phyloP scores from a whole-genome alignment of 768 basidiomycete genomes.

The Boletus pseudo-olivaceus region DNA sequence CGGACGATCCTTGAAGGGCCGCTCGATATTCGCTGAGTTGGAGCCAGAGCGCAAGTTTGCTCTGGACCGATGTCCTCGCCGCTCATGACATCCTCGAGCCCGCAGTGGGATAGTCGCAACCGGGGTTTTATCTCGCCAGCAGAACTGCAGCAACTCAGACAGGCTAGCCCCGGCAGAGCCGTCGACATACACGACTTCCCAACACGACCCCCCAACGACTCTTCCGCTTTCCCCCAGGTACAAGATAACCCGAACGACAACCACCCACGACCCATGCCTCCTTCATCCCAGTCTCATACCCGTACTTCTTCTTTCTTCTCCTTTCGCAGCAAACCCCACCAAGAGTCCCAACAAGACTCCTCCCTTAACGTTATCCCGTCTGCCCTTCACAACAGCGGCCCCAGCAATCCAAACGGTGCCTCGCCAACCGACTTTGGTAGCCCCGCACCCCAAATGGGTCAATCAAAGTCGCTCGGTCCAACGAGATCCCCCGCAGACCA shows the following conservation, averaged over 20 bases:
- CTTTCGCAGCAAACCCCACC: constrained; percentile 43
- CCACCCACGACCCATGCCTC: constrained; percentile 25
- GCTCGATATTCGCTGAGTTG: not conserved
- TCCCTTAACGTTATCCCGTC: constrained; percentile 17
- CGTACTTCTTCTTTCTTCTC: constrained; percentile 68
- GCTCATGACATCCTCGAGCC: constrained; percentile 25
- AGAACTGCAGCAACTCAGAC: constrained; percentile 33
- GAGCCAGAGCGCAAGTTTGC: not conserved
- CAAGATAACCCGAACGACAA: constrained; percentile 19
- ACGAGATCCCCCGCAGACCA: constrained; percentile 18
- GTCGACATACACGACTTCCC: constrained; percentile 34
- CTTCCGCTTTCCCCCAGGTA: constrained; percentile 4
- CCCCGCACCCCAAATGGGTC: constrained; percentile 31
- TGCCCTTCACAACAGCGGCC: constrained; percentile 13
- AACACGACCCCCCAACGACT: constrained; percentile 25
- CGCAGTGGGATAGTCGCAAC: constrained; percentile 35
- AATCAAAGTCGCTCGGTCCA: constrained; percentile 33
- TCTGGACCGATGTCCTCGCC: constrained; percentile 15
- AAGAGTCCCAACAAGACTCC: constrained; percentile 12
- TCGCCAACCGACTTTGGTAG: constrained; percentile 20
- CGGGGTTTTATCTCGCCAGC: constrained; percentile 35
- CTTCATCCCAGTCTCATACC: constrained; percentile 36
- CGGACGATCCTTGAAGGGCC: constrained; percentile 4
- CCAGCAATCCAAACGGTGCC: constrained; percentile 11
- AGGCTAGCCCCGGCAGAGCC: constrained; percentile 29